Evolutionary conservation across 1,284 basidiomycete genomes (phyloP).

Genomic region (Ustilago lituana): DNA sequence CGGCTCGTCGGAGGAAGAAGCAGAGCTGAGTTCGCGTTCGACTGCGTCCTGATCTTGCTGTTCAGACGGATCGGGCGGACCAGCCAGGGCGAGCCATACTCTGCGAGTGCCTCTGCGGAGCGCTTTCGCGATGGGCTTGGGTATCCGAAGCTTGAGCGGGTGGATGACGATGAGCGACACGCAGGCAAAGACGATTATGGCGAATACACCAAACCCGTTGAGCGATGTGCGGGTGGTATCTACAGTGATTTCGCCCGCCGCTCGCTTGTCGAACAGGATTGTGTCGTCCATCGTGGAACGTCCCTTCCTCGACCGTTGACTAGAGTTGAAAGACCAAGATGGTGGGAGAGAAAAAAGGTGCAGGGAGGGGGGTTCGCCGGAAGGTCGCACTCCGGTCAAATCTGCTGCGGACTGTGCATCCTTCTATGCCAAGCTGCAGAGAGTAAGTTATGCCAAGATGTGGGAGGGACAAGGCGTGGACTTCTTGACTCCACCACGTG

Average conservation of each 20-base stretch:
- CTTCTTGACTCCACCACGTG: not conserved
- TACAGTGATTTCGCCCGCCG: conserved; percentile 15
- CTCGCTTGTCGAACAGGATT: conserved; percentile 15
- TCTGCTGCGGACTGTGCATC: too few relatives aligned
- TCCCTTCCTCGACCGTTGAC: too few relatives aligned
- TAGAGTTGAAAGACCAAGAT: too few relatives aligned
- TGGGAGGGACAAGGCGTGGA: not conserved
- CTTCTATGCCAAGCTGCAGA: too few relatives aligned
- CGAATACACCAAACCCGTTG: conserved; percentile 64
- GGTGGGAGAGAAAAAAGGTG: not conserved
- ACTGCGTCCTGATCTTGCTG: conserved; percentile 30
- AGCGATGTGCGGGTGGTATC: conserved; percentile 49
- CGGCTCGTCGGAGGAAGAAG: not conserved
- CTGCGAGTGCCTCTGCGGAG: conserved; percentile 8
- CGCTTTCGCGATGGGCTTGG: conserved; percentile 19
- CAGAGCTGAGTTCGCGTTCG: conserved; percentile 11
- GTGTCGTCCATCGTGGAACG: conserved; percentile 17
- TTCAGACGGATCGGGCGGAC: conserved; percentile 15
- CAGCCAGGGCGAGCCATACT: conserved; percentile 23
- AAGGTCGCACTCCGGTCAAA: too few relatives aligned
- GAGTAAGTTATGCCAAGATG: too few relatives aligned
- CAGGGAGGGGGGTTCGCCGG: not conserved
- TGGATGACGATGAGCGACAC: conserved; percentile 63
- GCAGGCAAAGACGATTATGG: conserved; percentile 62
- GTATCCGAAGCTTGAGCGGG: conserved; percentile 56